Percentiles rank a stretch among this genome's conserved stretches.
phyloP scores from a whole-genome alignment of 2,329 filamentous ascomycete genomes.

The Aspergillus candidus region DNA sequence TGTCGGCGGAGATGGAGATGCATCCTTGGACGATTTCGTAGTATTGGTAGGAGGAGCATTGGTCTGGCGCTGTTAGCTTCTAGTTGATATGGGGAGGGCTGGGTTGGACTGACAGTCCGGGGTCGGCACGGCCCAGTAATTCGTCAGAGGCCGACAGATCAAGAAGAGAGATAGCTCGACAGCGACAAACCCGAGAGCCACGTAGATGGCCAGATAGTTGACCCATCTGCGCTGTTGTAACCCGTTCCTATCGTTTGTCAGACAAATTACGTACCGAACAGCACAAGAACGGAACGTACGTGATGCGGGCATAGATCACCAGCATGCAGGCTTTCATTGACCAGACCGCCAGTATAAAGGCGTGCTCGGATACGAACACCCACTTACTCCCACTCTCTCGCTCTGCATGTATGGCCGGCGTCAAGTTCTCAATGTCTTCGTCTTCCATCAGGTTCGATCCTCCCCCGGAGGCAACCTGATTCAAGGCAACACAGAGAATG shows the following conservation, averaged over 20 bases:
- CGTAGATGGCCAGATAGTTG: conserved; percentile 37
- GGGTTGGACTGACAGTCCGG: conserved; percentile 23
- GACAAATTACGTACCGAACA: neutral
- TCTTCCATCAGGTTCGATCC: conserved; percentile 56
- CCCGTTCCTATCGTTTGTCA: conserved; percentile 20
- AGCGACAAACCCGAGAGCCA: conserved; percentile 42
- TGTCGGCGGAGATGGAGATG: conserved; percentile 42
- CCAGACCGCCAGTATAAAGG: conserved; percentile 54
- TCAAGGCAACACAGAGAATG: conserved; percentile 49
- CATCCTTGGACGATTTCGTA: conserved; percentile 42
- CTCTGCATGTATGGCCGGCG: conserved; percentile 38
- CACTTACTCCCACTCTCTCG: conserved; percentile 54
- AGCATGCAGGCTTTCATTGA: conserved; percentile 49
- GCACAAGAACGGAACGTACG: conserved; percentile 22
- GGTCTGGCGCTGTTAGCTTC: conserved; percentile 19
- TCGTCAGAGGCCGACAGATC: conserved; percentile 45
- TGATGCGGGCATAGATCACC: conserved; percentile 49
- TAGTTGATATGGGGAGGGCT: no score
- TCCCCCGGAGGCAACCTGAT: conserved; percentile 49
- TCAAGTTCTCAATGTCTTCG: conserved; percentile 41
- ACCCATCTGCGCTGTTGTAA: conserved; percentile 31
- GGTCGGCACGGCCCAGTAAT: conserved; percentile 49
- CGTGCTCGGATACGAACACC: conserved; percentile 56
- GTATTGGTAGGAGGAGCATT: conserved; percentile 41
- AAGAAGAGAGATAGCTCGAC: conserved; percentile 47